These are phyloP conservation scores for Aegilops sharonensis DNA, from an alignment of 176 grass and related monocot species.

Conservation along the genomic window DNA sequence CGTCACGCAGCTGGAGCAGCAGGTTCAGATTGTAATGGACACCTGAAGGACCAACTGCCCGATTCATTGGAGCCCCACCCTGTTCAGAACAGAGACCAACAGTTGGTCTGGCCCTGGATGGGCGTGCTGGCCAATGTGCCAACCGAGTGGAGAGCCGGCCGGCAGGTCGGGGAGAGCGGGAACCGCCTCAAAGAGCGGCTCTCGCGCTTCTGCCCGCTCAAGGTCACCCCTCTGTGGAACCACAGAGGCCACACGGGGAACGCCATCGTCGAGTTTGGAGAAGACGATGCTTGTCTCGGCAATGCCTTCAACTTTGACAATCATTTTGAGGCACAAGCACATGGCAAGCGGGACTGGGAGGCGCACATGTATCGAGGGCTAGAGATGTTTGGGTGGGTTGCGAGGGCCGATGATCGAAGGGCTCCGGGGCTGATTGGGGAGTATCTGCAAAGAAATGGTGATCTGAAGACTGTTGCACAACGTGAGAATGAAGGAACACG, in stretches of 20 bases:
- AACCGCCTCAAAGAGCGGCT: not conserved
- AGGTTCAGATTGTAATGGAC: too few species aligned
- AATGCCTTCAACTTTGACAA: not conserved
- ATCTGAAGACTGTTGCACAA: conserved; percentile 45
- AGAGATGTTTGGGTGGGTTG: not conserved
- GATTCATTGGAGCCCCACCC: not conserved
- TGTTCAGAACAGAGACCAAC: not conserved
- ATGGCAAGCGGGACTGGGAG: not conserved
- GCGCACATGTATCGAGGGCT: not conserved
- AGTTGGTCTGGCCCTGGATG: not conserved
- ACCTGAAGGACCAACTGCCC: not conserved
- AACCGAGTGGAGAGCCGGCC: not conserved
- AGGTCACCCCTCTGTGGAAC: not conserved
- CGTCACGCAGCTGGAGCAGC: too few species aligned
- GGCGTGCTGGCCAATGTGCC: not conserved
- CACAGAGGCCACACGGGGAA: not conserved
- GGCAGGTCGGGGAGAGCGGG: not conserved
- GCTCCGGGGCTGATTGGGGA: conserved; percentile 35
- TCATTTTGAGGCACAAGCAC: not conserved
- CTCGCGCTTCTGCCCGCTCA: not conserved
- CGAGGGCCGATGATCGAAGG: not conserved
- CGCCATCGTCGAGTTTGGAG: not conserved
- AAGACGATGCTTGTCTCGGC: not conserved
- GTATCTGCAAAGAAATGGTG: conserved; percentile 35
- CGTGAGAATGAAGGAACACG: conserved; percentile 32